A percentile compares a stretch with the other conserved stretches of the same genome.
These are phyloP conservation scores for Myxozyma vanderwaltii DNA, from an alignment of 805 yeast species.

Conservation along the genomic window DNA sequence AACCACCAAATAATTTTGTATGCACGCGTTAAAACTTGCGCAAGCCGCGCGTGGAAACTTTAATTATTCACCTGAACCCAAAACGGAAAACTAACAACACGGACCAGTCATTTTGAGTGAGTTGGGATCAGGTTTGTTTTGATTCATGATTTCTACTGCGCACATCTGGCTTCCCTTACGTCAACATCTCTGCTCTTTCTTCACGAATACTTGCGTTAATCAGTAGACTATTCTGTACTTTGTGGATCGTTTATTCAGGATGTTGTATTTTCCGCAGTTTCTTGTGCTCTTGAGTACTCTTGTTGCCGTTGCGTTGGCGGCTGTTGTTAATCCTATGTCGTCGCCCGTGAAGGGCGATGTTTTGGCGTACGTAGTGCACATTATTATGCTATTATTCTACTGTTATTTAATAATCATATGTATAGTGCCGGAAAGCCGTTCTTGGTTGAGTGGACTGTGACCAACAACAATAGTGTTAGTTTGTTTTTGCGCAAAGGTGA, in stretches of 20 bases:
- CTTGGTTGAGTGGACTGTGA: slow-evolving; percentile 29
- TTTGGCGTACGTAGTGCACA: slow-evolving; percentile 17
- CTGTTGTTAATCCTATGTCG: slow-evolving; percentile 23
- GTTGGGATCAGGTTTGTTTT: not conserved
- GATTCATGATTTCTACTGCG: not conserved
- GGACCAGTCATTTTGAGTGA: not conserved
- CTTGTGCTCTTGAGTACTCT: slow-evolving; percentile 15
- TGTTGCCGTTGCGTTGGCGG: slow-evolving; percentile 17
- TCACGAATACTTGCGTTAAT: not conserved
- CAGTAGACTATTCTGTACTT: not conserved
- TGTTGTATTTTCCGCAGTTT: not conserved
- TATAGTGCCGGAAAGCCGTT: slow-evolving; percentile 30
- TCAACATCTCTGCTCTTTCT: not conserved
- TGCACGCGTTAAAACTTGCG: not conserved
- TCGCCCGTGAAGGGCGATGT: slow-evolving; percentile 26
- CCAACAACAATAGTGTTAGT: slow-evolving; percentile 39
- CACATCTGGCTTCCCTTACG: not conserved
- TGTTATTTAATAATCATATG: not conserved
- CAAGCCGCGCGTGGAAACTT: not conserved
- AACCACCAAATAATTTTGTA: too few species aligned
- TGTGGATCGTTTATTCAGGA: not conserved
- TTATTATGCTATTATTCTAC: not conserved
- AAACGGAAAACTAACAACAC: not conserved
- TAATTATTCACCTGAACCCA: not conserved
- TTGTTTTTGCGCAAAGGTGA: slow-evolving; percentile 42